Percentiles rank a stretch among this genome's conserved stretches.
Conservation (phyloP, 805 yeast species). For the Starmerella vaccinii region DNA sequence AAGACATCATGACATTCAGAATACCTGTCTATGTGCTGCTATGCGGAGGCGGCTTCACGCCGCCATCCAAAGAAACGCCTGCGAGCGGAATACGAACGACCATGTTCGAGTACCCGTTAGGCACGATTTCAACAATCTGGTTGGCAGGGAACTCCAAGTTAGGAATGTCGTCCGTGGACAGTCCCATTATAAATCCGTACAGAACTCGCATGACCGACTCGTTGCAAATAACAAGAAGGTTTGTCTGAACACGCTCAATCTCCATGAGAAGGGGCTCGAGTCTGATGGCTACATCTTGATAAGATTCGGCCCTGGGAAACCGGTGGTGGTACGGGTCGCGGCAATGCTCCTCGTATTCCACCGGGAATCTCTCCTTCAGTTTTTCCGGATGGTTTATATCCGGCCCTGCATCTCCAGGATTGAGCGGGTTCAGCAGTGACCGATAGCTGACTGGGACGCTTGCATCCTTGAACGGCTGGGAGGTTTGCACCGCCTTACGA, state of each 20-base stretch:
- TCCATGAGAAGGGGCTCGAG: constrained; percentile 88
- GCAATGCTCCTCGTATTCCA: constrained; percentile 53
- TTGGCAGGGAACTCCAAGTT: constrained; percentile 62
- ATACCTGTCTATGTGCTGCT: no score
- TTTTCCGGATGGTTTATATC: constrained; percentile 43
- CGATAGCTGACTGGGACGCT: constrained; percentile 64
- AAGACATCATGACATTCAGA: no score
- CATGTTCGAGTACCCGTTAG: constrained; percentile 24
- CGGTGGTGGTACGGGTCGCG: constrained; percentile 88
- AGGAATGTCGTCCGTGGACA: constrained; percentile 80
- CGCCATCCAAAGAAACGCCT: constrained; percentile 24
- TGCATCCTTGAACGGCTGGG: constrained; percentile 49
- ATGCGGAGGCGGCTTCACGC: constrained; percentile 19
- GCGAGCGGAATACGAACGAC: constrained; percentile 24
- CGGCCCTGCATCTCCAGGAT: constrained; percentile 80
- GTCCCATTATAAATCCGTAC: constrained; percentile 91
- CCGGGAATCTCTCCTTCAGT: constrained; percentile 50
- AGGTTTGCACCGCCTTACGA: constrained; percentile 70
- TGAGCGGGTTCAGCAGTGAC: constrained; percentile 73
- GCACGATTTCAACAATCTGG: constrained; percentile 69
- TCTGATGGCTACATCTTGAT: constrained; percentile 90
- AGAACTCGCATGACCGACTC: constrained; percentile 81
- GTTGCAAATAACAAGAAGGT: constrained; percentile 82
- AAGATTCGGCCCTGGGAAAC: constrained; percentile 85
- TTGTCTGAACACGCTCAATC: constrained; percentile 77